Evolutionary conservation across 768 basidiomycete genomes (phyloP).

Genomic region (Pisolithus albus): DNA sequence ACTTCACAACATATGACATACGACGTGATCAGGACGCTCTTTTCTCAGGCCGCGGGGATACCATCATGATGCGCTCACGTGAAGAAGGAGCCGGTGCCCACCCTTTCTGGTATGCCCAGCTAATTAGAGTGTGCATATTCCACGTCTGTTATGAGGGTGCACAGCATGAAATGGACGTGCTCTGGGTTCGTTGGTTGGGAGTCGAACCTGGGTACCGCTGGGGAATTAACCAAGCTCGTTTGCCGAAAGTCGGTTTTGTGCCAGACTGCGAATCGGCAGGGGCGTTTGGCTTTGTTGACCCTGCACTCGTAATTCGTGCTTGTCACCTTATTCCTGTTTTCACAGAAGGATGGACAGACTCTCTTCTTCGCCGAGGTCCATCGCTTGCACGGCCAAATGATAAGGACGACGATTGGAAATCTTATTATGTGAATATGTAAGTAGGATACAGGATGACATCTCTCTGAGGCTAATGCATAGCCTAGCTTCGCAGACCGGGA

Average conservation of each 20-base stretch:
- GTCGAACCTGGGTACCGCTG: slow-evolving; percentile 12
- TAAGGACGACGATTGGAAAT: not conserved
- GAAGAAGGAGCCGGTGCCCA: slow-evolving; percentile 9
- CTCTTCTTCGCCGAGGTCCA: not conserved
- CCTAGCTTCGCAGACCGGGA: not conserved
- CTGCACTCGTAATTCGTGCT: slow-evolving; percentile 18
- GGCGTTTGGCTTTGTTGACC: slow-evolving; percentile 33
- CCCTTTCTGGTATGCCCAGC: slow-evolving; percentile 19
- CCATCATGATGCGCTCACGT: slow-evolving; percentile 15
- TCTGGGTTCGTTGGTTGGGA: slow-evolving; percentile 37
- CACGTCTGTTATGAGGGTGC: slow-evolving; percentile 5
- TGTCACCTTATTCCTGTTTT: slow-evolving; percentile 30
- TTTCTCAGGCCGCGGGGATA: slow-evolving; percentile 12
- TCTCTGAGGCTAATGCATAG: not conserved
- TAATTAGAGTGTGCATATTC: slow-evolving; percentile 11
- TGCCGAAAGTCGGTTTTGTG: slow-evolving; percentile 28
- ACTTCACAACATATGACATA: slow-evolving; percentile 19
- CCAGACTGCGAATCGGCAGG: slow-evolving; percentile 15
- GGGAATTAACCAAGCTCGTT: slow-evolving; percentile 10
- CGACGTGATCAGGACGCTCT: slow-evolving; percentile 10
- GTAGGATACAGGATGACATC: not conserved
- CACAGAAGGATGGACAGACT: slow-evolving; percentile 13
- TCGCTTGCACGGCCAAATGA: not conserved
- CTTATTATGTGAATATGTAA: slow-evolving; percentile 1
- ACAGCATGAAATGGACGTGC: slow-evolving; percentile 19